Evolutionary conservation across 305 asterid genomes (phyloP).

Genomic region (Lippia alba): DNA sequence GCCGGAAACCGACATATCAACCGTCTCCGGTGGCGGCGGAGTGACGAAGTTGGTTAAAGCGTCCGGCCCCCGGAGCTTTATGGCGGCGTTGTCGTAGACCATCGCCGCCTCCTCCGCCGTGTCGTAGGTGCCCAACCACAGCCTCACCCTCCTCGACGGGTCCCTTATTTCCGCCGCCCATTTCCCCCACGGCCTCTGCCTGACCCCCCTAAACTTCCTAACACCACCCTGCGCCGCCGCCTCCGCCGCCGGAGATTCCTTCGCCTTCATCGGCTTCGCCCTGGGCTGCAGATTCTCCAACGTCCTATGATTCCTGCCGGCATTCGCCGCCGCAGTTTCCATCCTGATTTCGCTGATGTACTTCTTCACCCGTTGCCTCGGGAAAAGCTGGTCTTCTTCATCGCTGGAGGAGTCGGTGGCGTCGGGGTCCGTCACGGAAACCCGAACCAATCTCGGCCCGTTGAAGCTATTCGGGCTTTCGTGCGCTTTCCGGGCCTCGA

Average conservation of each 20-base stretch:
- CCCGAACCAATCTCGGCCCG: slow-evolving; percentile 49
- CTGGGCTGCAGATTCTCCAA: slow-evolving; percentile 39
- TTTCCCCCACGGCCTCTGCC: slow-evolving; percentile 79
- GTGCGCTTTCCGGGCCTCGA: slow-evolving; percentile 18
- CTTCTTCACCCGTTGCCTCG: slow-evolving; percentile 51
- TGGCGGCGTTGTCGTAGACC: slow-evolving; percentile 78
- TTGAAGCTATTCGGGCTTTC: slow-evolving; percentile 5
- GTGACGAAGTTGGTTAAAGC: slow-evolving; percentile 66
- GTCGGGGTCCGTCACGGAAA: slow-evolving; percentile 63
- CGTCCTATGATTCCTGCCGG: slow-evolving; percentile 24
- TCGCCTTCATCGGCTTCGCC: slow-evolving; percentile 42
- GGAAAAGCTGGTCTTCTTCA: slow-evolving; percentile 54
- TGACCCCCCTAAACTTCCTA: slow-evolving; percentile 66
- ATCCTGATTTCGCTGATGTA: slow-evolving; percentile 55
- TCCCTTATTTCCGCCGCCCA: slow-evolving; percentile 83
- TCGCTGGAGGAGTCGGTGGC: slow-evolving; percentile 74
- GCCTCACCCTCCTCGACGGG: slow-evolving; percentile 55
- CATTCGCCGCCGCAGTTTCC: slow-evolving; percentile 30
- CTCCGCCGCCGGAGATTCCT: slow-evolving; percentile 31
- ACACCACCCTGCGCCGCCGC: slow-evolving; percentile 35
- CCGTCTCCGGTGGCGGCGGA: slow-evolving; percentile 38
- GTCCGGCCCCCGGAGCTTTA: slow-evolving; percentile 69
- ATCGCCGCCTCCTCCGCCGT: slow-evolving; percentile 78
- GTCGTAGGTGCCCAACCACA: slow-evolving; percentile 75
- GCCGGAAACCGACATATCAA: slow-evolving; percentile 47